Evolutionary conservation across 345 rosid genomes (phyloP), one percentile per base, ranked within the genome.

Genomic region (Salix caprea): DNA sequence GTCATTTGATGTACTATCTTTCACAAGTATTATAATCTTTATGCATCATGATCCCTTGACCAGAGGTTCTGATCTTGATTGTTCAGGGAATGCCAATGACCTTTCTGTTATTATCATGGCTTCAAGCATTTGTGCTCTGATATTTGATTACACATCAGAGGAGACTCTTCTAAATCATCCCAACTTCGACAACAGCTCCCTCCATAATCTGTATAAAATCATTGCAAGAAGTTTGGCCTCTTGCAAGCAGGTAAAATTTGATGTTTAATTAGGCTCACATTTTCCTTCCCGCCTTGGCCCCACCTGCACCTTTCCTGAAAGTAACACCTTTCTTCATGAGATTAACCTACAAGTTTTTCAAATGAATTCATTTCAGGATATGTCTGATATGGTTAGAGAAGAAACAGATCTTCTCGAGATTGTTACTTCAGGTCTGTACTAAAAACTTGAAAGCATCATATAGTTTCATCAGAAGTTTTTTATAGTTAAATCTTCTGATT

Each of bases 381-480:
- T 48, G 67, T 67, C 87, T 34, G 86, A 84, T 54, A 67, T 40
- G 0, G 84, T 76, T 23, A 67, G 73, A 71, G 78, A 65, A 48
- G 87, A 90, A 21, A 71, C 71, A 69, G 97, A 93, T 85, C 98
- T 93, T 86, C 83, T 87, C 50, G 95, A 86, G 73, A 91, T 90
- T 82, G 79, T 90, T 69, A 79, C 76, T 60, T 72, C 90, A 80
- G 98, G 97, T 91, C 64, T 76, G 84, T 65, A 69, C 14, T 30
- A 1, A 28, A 30, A 34, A 5, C 36, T 10, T 26, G 7, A 37
- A 44, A 69, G 7, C 42, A 19, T 26, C 56, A 23, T 6, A 6
- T 4, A 42, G 13, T 12, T 34, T 24, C 28, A 6, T n/a, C n/a
- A n/a, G 3, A 32, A 34, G 10, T 42, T 26, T 4, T 19, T 23